Evolutionary conservation across 345 rosid genomes (phyloP), one percentile per base, ranked within the genome.

Genomic region (Salix viminalis): DNA sequence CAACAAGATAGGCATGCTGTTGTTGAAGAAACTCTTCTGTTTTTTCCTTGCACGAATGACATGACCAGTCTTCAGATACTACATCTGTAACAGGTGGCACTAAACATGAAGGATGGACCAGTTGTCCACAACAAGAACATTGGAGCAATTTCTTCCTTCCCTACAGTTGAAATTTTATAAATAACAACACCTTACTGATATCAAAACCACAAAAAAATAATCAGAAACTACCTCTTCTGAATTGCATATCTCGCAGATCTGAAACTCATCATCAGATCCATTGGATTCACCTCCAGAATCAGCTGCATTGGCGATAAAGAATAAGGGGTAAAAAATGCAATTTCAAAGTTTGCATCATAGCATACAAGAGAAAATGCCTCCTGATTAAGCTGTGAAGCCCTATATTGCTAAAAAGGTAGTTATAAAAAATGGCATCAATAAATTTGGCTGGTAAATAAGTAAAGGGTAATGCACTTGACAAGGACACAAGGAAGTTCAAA

Each of bases 191-290:
- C 69, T 58, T 69, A 78, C 74, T 6, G 19, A 15, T 18, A 71
- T 41, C 65, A 54, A 72, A 71, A 66, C 28, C 14, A 66, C 15
- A 37, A 42, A 21, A 72, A 65, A 6, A 67, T 34, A 67, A 10
- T 3, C 70, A 67, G 46, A 67, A 34, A 18, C 79, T 89, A 95
- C 99, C 97, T 88, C 97, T 86, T 96, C 99, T 75, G 79, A 72
- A 75, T 86, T 96, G 92, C 98, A 96, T 73, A 96, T 88, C 81
- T 86, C 94, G 82, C 99, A 96, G 67, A 96, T 93, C 86, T 93
- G 99, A 90, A 93, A 96, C 88, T 96, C 99, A 30, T 96, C 99
- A 88, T 93, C 97, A 46, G 99, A 96, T 86, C 91, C 99, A 69
- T 87, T 77, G 76, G 98, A 91, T 66, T 91, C 96, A 28, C 82